These are phyloP conservation scores for Backusella morwellensis DNA, from an alignment of 192 early-diverging fungal species.

Conservation along the genomic window DNA sequence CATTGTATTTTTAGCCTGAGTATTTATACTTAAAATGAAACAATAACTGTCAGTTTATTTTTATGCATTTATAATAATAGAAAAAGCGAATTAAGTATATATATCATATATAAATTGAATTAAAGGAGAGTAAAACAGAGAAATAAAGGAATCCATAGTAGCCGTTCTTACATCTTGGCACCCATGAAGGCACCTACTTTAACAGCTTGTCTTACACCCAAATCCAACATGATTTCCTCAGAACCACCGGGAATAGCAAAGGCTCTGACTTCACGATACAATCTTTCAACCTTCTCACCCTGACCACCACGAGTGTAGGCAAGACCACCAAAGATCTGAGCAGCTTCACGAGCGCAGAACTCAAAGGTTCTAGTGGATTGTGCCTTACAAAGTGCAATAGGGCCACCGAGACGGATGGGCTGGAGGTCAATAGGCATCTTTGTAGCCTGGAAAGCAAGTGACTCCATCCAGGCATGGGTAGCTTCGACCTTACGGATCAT, in stretches of 20 bases:
- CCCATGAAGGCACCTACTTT: constrained; percentile 79
- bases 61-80: neutral
- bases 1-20: too few species aligned
- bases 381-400: constrained; percentile 84
- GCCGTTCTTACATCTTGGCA: constrained; percentile 45
- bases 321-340: constrained; percentile 90
- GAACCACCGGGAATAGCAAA: constrained; percentile 85
- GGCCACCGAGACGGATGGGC: constrained; percentile 77
- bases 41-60: neutral
- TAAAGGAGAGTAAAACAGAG: neutral
- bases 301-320: constrained; percentile 76
- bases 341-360: constrained; percentile 84
- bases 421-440: constrained; percentile 66
- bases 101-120: neutral
- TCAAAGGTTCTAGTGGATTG: constrained; percentile 86
- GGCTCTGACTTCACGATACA: constrained; percentile 83
- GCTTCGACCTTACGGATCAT: constrained; percentile 86
- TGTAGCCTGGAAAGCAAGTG: constrained; percentile 67
- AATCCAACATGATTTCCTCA: constrained; percentile 83
- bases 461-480: constrained; percentile 82
- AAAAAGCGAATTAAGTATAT: neutral
- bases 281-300: constrained; percentile 74
- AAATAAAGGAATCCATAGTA: neutral
- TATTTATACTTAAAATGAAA: neutral
- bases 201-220: constrained; percentile 76